phyloP scores from a whole-genome alignment of 805 yeast genomes.

The Nakazawaea molendinolei region DNA sequence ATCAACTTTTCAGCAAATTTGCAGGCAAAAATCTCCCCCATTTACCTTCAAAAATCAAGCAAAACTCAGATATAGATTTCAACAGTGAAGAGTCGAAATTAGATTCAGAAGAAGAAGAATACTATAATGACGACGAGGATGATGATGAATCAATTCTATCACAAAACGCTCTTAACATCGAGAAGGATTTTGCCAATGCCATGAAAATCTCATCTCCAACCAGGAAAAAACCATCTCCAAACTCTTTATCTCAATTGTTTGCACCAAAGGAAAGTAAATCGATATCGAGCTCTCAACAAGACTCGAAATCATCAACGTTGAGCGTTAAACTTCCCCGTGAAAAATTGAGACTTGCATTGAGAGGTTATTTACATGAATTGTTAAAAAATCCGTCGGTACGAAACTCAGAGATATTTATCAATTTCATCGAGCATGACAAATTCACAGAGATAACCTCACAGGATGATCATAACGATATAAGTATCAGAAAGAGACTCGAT shows the following conservation, averaged over 20 bases:
- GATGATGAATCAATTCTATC: conserved; percentile 8
- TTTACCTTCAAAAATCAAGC: conserved; percentile 26
- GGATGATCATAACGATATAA: conserved; percentile 47
- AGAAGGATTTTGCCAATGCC: conserved; percentile 8
- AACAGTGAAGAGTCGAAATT: conserved; percentile 4
- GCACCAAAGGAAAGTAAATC: no score
- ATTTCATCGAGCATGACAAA: conserved; percentile 42
- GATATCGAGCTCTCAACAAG: background rate
- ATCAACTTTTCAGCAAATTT: conserved; percentile 41
- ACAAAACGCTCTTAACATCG: conserved; percentile 3
- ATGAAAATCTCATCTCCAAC: conserved; percentile 1
- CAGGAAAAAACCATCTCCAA: background rate
- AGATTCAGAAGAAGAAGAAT: conserved; percentile 14
- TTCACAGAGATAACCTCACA: conserved; percentile 30
- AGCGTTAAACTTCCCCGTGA: conserved; percentile 51
- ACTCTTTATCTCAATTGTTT: conserved; percentile 1
- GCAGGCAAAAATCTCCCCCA: conserved; percentile 59
- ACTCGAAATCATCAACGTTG: background rate
- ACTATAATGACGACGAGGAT: conserved; percentile 5
- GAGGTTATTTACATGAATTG: conserved; percentile 62
- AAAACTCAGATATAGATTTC: conserved; percentile 16
- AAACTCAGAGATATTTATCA: conserved; percentile 40
- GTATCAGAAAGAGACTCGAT: conserved; percentile 56
- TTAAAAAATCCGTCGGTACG: conserved; percentile 48
- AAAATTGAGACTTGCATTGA: conserved; percentile 64